Percentiles rank a stretch among this genome's conserved stretches.
Evolutionary conservation across 1,284 basidiomycete species (phyloP).

Genomic region (Melampsora americana): DNA sequence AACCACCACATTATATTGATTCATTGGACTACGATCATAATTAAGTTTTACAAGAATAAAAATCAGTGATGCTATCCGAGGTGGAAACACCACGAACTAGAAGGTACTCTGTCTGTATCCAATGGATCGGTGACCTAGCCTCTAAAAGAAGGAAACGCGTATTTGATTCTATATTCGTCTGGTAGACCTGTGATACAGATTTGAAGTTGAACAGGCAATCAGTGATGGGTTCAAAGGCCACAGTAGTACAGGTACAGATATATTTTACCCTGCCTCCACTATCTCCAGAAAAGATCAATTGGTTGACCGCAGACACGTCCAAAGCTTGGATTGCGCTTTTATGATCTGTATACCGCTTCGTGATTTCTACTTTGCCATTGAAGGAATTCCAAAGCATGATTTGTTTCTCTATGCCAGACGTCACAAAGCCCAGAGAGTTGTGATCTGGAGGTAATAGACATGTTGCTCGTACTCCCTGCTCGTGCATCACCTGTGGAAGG

Average conservation of each 20-base stretch:
- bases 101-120: slow-evolving; percentile 6
- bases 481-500: slow-evolving; percentile 23
- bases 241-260: not conserved
- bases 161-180: not conserved
- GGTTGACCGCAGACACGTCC: not conserved
- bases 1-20: not conserved
- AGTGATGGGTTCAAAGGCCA: not conserved
- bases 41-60: not conserved
- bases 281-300: not conserved
- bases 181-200: slow-evolving; percentile 1
- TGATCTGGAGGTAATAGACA: slow-evolving; percentile 11
- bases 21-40: not conserved
- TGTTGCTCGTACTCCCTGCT: slow-evolving; percentile 34
- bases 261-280: slow-evolving; percentile 2
- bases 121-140: not conserved
- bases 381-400: slow-evolving; percentile 19
- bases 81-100: not conserved
- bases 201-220: not conserved
- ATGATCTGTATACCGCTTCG: not conserved
- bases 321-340: not conserved
- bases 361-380: not conserved
- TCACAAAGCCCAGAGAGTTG: slow-evolving; percentile 15
- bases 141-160: not conserved
- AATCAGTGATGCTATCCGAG: not conserved
- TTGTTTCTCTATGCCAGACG: slow-evolving; percentile 28